Evolutionary conservation across 129 eudicot species (phyloP).

Genomic region (Pseudognaphalium luteoalbum): DNA sequence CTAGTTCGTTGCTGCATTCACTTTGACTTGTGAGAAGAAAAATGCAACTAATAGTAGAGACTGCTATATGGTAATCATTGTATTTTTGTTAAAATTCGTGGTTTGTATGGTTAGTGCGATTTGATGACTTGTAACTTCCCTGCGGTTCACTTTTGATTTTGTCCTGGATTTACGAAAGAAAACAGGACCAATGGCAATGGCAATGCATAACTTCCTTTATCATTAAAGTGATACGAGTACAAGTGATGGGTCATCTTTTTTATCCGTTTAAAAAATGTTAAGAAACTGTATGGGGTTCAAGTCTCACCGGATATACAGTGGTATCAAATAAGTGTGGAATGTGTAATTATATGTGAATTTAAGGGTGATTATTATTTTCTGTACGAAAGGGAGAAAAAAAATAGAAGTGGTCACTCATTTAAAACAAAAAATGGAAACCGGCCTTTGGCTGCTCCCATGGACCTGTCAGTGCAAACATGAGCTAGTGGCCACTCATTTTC

Average conservation of each 20-base stretch:
- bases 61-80: not conserved
- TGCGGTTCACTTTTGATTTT: slow-evolving; percentile 16
- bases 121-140: slow-evolving; percentile 10
- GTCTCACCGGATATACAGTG: not conserved
- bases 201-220: not conserved
- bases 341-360: not conserved
- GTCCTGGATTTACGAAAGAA: slow-evolving; percentile 5
- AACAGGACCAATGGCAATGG: not conserved
- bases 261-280: not conserved
- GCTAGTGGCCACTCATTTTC: too few relatives aligned
- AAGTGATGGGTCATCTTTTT: not conserved
- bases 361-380: too few relatives aligned
- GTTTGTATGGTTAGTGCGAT: slow-evolving; percentile 7
- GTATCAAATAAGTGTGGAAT: not conserved
- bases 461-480: too few relatives aligned
- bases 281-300: not conserved
- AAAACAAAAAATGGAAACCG: too few relatives aligned
- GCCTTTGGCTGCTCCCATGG: too few relatives aligned
- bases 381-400: too few relatives aligned
- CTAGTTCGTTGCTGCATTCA: not conserved
- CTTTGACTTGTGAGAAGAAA: slow-evolving; percentile 6
- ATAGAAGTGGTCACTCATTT: too few relatives aligned
- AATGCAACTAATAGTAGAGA: slow-evolving; percentile 2
- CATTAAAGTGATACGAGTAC: not conserved
- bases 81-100: slow-evolving; percentile 14